A percentile compares a stretch with the other conserved stretches of the same genome.
These are phyloP conservation scores for Russula foetens DNA, from an alignment of 768 basidiomycete species.

Conservation along the genomic window DNA sequence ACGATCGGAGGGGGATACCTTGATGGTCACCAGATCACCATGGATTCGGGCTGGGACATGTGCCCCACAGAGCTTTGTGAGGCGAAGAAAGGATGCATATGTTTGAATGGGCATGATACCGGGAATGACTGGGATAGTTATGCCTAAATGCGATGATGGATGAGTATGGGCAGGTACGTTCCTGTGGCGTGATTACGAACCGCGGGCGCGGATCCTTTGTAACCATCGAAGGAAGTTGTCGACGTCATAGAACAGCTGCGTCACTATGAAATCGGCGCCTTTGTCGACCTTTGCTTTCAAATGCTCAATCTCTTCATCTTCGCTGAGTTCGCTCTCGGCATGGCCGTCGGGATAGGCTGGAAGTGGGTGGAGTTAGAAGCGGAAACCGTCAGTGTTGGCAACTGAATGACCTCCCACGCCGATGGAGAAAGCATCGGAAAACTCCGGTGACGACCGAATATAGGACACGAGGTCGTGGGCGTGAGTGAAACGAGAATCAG, in stretches of 20 bases:
- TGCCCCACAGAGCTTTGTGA: conserved; percentile 84
- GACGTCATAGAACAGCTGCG: conserved; percentile 96
- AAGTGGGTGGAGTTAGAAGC: conserved; percentile 1
- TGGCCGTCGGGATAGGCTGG: conserved; percentile 90
- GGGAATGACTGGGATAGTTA: conserved; percentile 84
- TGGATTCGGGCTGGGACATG: conserved; percentile 62
- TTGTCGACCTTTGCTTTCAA: conserved; percentile 87
- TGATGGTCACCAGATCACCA: conserved; percentile 62
- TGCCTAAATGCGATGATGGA: conserved; percentile 44
- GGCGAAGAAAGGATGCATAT: conserved; percentile 84
- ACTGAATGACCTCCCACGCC: conserved; percentile 75
- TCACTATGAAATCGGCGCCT: conserved; percentile 93
- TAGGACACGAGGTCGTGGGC: conserved; percentile 88
- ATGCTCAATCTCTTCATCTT: conserved; percentile 56
- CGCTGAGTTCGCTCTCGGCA: conserved; percentile 47
- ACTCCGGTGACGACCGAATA: conserved; percentile 70
- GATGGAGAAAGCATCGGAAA: conserved; percentile 80
- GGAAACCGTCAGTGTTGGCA: not conserved
- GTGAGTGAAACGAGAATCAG: conserved; percentile 75
- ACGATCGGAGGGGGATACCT: conserved; percentile 38
- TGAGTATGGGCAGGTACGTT: not conserved
- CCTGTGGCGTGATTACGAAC: conserved; percentile 30
- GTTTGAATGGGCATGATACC: conserved; percentile 98
- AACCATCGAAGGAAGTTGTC: conserved; percentile 80
- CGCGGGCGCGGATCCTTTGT: conserved; percentile 57